These are phyloP conservation scores for Sporothrix globosa DNA, from an alignment of 2,329 filamentous ascomycete genomes.

Conservation along the genomic window DNA sequence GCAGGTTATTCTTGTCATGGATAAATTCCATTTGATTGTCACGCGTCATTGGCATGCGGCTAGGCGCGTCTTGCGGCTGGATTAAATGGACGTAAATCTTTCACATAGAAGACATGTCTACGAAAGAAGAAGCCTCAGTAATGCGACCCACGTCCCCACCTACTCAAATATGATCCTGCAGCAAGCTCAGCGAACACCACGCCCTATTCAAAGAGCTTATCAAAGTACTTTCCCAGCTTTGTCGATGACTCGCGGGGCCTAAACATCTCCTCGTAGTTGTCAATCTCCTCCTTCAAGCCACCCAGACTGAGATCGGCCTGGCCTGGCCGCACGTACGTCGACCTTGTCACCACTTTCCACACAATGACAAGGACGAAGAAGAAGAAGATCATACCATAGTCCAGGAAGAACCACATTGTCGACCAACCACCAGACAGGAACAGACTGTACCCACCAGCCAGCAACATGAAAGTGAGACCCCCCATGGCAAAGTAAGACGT, in stretches of 20 bases:
- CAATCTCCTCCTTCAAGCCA: conserved; percentile 38
- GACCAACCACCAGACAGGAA: conserved; percentile 32
- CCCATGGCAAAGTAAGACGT: conserved; percentile 36
- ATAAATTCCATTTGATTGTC: no score
- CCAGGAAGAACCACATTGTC: conserved; percentile 34
- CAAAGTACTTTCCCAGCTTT: conserved; percentile 24
- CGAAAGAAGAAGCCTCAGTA: no score
- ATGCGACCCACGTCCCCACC: no score
- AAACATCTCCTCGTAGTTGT: conserved; percentile 46
- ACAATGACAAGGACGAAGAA: conserved; percentile 24
- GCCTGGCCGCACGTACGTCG: conserved; percentile 32
- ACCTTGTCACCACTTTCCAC: conserved; percentile 32
- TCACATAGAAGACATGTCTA: no score
- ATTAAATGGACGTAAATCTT: no score
- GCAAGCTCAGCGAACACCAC: no score
- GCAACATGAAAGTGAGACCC: conserved; percentile 33
- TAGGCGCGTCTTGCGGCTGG: no score
- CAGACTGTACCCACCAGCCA: conserved; percentile 32
- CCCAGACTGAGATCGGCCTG: conserved; percentile 37
- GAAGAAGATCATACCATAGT: conserved; percentile 35
- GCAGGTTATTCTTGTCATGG: no score
- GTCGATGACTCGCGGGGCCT: conserved; percentile 5
- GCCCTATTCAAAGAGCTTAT: conserved; percentile 32
- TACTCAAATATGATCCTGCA: no score
- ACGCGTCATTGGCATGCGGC: no score